These are phyloP conservation scores for Aureobasidium mangrovei DNA, from an alignment of 2,329 filamentous ascomycete genomes.

Conservation along the genomic window DNA sequence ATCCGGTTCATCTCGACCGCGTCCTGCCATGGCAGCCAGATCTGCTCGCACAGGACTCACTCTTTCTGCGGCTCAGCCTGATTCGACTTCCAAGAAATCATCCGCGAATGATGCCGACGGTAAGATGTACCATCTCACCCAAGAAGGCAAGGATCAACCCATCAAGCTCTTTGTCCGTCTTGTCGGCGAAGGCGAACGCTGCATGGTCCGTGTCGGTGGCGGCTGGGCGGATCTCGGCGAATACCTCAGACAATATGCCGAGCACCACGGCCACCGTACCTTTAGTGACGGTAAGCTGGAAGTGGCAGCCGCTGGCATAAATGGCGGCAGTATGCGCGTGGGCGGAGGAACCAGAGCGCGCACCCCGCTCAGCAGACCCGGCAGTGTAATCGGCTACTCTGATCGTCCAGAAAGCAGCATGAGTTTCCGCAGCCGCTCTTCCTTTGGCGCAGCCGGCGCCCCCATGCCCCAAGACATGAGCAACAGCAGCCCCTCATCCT, in stretches of 20 bases:
- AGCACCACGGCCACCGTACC: constrained; percentile 73
- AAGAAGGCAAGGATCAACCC: constrained; percentile 72
- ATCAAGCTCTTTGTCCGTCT: constrained; percentile 92
- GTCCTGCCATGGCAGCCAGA: neutral
- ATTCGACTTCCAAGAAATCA: neutral
- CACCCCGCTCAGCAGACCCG: constrained; percentile 10
- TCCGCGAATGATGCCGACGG: constrained; percentile 49
- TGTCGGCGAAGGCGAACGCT: constrained; percentile 85
- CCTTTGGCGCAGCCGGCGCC: neutral
- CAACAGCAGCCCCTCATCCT: neutral
- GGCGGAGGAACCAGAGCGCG: neutral
- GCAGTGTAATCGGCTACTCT: constrained; percentile 6
- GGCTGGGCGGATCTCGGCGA: constrained; percentile 97
- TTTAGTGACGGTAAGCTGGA: constrained; percentile 47
- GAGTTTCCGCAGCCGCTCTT: constrained; percentile 10
- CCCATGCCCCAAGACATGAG: neutral
- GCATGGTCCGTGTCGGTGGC: constrained; percentile 96
- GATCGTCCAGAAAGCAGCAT: constrained; percentile 14
- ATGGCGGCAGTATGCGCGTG: neutral
- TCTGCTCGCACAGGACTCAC: constrained; percentile 12
- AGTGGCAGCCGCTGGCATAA: constrained; percentile 24
- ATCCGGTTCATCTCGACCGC: neutral
- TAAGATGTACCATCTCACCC: constrained; percentile 83
- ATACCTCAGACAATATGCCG: constrained; percentile 86
- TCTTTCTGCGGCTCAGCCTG: constrained; percentile 12